These are phyloP conservation scores for Pichia sp. DNA, from an alignment of 1,139 yeast species.

Conservation along the genomic window DNA sequence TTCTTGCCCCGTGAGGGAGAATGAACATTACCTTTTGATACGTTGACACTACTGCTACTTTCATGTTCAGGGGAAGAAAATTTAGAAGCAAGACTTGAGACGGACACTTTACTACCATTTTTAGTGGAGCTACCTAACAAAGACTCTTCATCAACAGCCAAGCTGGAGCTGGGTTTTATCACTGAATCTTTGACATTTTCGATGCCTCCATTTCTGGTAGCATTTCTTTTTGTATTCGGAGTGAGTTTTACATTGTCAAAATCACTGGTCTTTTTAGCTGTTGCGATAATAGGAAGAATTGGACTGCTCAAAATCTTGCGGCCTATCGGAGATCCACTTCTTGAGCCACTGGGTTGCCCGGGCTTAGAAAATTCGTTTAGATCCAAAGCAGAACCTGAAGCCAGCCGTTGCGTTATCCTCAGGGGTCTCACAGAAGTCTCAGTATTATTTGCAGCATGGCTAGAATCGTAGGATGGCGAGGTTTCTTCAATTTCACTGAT, in stretches of 20 bases:
- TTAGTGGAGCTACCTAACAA: not conserved
- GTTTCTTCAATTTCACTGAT: not conserved
- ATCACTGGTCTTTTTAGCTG: conserved; percentile 6
- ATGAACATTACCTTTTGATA: conserved; percentile 5
- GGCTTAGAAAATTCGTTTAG: conserved; percentile 8
- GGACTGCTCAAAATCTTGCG: conserved; percentile 11
- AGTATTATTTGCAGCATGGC: not conserved
- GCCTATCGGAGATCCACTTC: conserved; percentile 16
- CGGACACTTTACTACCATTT: not conserved
- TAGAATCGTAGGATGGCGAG: conserved; percentile 2
- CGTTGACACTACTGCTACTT: not conserved
- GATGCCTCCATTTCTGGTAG: not conserved
- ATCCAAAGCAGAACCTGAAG: conserved; percentile 19
- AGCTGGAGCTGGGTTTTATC: not conserved
- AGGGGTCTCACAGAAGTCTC: conserved; percentile 53
- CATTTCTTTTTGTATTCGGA: not conserved
- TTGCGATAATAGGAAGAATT: conserved; percentile 16
- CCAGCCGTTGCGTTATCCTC: conserved; percentile 49
- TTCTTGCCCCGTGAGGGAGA: conserved; percentile 25
- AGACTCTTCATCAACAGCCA: not conserved
- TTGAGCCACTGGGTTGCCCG: conserved; percentile 2
- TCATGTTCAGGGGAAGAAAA: conserved; percentile 15
- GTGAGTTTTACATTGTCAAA: not conserved
- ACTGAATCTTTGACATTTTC: conserved; percentile 1
- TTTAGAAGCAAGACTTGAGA: conserved; percentile 20